Base-by-base conservation (phyloP, 2,329 filamentous ascomycete genomes). In the Diaporthe aspalathi region DNA sequence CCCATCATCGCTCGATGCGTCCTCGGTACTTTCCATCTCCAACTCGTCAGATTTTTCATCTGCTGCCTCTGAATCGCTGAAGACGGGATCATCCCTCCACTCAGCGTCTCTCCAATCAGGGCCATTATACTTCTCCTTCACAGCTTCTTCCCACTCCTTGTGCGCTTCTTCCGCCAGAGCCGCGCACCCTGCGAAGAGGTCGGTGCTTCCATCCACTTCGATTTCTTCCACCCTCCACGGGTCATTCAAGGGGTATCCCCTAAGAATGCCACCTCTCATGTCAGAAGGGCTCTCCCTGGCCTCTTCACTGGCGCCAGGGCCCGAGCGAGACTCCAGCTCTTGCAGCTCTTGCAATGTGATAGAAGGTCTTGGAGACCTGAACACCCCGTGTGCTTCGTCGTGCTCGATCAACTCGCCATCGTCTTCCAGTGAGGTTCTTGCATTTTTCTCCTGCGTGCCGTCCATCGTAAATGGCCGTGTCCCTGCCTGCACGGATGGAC, bases 361-460 rank as follows among this genome's bases (percentile, higher is more conserved):
- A n/a, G 71, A 73, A 3, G 71, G 69, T 27, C 71, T 65, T 11
- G 68, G 71, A 12, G 71, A 71, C 43, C 57, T 71, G 68, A 73
- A 73, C 12, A 73, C 69, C 24, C 45, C 17, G 17, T 7, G 35
- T 22, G 71, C 71, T 56, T 29, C 35, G 49, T 73, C 71, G 29
- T 71, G 71, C 8, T 73, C 45, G 27, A 73, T 43, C 3, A 73
- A 3, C 38, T 68, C 65, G 47, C 65, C 27, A 7, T 50, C 63
- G 4, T 29, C 53, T 43, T 50, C 53, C 12, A 35, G 9, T 6
- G 29, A 40, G 12, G 17, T 12, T 32, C 14, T 38, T 40, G 1
- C 6, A 14, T 38, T 20, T 17, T 57, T 27, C 24, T 43, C 32
- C 20, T n/a, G 27, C 16, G 32, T 22, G 8, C 27, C 20, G 3